These are phyloP conservation scores for Mucor sp. DNA, from an alignment of 371 early-diverging fungal genomes.

Conservation along the genomic window DNA sequence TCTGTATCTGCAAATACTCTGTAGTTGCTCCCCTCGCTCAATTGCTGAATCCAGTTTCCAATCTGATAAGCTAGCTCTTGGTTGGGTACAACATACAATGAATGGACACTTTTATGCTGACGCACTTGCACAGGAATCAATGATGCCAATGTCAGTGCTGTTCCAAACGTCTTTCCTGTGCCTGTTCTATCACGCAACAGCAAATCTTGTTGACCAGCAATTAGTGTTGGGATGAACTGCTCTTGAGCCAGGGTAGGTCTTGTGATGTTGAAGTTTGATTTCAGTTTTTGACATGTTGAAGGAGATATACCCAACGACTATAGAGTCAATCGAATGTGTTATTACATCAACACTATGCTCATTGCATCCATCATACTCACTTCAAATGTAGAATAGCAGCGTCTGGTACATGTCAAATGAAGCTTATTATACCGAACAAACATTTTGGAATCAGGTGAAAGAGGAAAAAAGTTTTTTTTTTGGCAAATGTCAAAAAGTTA, in stretches of 20 bases:
- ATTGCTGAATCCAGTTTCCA: slow-evolving; percentile 44
- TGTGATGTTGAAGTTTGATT: slow-evolving; percentile 42
- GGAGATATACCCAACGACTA: slow-evolving; percentile 58
- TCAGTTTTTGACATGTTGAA: slow-evolving; percentile 48
- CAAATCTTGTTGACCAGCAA: slow-evolving; percentile 55
- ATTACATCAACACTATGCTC: neutral
- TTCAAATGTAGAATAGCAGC: slow-evolving; percentile 24
- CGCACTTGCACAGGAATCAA: neutral
- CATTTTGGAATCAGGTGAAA: slow-evolving; percentile 5
- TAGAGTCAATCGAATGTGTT: neutral
- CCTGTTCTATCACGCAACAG: slow-evolving; percentile 77
- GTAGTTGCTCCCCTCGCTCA: slow-evolving; percentile 16
- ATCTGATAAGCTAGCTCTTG: slow-evolving; percentile 89
- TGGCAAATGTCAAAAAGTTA: neutral
- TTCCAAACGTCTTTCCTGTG: slow-evolving; percentile 80
- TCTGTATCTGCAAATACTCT: slow-evolving; percentile 2
- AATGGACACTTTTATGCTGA: slow-evolving; percentile 29
- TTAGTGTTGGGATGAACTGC: slow-evolving; percentile 58
- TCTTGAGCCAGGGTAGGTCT: slow-evolving; percentile 58
- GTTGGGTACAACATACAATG: slow-evolving; percentile 82
- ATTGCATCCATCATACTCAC: neutral
- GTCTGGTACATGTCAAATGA: neutral
- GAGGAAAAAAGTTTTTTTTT: neutral
- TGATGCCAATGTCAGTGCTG: slow-evolving; percentile 54
- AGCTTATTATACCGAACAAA: neutral